A percentile compares a stretch with the other conserved stretches of the same genome.
These are phyloP conservation scores for Brasilioporus rufonigricans DNA, from an alignment of 768 basidiomycete genomes.

Conservation along the genomic window DNA sequence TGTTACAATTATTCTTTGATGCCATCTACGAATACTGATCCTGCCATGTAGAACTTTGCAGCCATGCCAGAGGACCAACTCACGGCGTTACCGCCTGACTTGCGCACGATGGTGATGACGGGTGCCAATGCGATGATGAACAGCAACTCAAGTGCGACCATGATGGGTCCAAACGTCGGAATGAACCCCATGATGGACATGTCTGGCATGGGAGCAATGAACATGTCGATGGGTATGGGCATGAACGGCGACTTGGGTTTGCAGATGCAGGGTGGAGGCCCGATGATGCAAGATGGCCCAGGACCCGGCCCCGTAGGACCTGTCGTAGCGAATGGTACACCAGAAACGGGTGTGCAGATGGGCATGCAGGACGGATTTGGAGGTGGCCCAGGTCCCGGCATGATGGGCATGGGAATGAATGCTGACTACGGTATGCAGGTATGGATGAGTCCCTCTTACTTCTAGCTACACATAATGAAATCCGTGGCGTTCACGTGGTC, in stretches of 20 bases:
- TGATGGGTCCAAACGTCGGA: constrained; percentile 51
- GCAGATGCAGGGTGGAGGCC: constrained; percentile 43
- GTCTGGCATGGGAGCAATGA: constrained; percentile 56
- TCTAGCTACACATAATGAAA: constrained; percentile 36
- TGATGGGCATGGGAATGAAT: constrained; percentile 72
- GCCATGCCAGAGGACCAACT: constrained; percentile 83
- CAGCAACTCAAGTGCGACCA: constrained; percentile 48
- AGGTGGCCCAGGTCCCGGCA: constrained; percentile 45
- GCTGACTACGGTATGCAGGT: constrained; percentile 78
- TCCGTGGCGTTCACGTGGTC: constrained; percentile 31
- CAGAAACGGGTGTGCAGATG: constrained; percentile 39
- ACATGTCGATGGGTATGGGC: constrained; percentile 54
- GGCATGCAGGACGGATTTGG: constrained; percentile 42
- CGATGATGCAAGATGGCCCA: constrained; percentile 55
- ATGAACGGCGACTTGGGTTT: constrained; percentile 69
- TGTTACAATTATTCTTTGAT: constrained; percentile 8
- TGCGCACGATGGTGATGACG: constrained; percentile 86
- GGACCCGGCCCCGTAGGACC: constrained; percentile 33
- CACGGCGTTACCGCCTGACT: constrained; percentile 71
- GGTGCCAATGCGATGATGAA: constrained; percentile 78
- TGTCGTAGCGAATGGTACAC: constrained; percentile 36
- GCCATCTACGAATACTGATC: constrained; percentile 2
- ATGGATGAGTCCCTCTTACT: constrained; percentile 33
- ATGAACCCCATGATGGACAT: constrained; percentile 83
- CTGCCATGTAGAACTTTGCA: constrained; percentile 60